phyloP scores from a whole-genome alignment of 192 early-diverging fungal genomes.

The Rhizoclosmatium globosum region DNA sequence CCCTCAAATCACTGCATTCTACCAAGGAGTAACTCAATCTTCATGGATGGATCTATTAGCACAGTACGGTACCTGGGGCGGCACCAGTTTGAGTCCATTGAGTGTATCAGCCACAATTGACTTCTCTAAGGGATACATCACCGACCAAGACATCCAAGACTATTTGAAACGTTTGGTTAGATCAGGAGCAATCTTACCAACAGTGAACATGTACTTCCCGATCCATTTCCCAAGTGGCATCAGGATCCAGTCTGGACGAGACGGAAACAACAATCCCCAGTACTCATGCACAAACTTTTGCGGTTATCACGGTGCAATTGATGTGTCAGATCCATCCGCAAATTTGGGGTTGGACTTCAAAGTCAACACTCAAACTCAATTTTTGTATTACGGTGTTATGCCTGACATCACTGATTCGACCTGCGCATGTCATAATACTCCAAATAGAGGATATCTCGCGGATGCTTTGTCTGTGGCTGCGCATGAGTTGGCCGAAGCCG shows the following conservation, averaged over 20 bases:
- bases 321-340: too few relatives aligned
- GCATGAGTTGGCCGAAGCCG: too few relatives aligned
- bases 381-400: too few relatives aligned
- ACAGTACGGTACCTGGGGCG: neutral
- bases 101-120: neutral
- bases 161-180: constrained; percentile 6
- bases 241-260: neutral
- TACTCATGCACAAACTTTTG: too few relatives aligned
- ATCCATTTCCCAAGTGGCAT: constrained; percentile 42
- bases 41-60: neutral
- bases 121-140: neutral
- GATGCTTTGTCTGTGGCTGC: too few relatives aligned
- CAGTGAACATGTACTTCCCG: constrained; percentile 43
- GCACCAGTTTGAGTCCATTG: neutral
- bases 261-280: too few relatives aligned
- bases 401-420: too few relatives aligned
- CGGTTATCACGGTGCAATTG: too few relatives aligned
- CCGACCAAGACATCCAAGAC: neutral
- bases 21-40: constrained; percentile 19
- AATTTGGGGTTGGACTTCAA: too few relatives aligned
- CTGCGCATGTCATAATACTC: too few relatives aligned
- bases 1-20: constrained; percentile 4
- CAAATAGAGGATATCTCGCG: too few relatives aligned
- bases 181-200: constrained; percentile 35
- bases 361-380: too few relatives aligned